phyloP scores from a whole-genome alignment of 1,284 basidiomycete species.

The Takashimella koratensis region DNA sequence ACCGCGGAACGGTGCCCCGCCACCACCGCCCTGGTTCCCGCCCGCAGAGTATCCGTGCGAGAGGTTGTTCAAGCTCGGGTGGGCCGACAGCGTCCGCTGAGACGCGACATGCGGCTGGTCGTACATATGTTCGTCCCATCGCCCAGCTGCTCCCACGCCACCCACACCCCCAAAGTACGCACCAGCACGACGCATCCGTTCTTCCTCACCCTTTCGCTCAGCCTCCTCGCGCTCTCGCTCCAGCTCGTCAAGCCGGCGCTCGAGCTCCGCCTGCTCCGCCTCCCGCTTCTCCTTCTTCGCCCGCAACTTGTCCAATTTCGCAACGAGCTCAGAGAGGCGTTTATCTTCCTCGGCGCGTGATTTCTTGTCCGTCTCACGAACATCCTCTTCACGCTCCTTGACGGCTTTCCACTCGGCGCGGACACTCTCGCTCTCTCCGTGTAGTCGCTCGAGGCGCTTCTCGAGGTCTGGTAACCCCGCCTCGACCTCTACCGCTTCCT shows the following conservation, averaged over 20 bases:
- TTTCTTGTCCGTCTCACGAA: slow-evolving; percentile 38
- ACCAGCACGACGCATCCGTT: slow-evolving; percentile 13
- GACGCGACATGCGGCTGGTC: neutral
- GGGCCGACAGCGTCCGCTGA: slow-evolving; percentile 18
- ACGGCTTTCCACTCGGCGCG: slow-evolving; percentile 28
- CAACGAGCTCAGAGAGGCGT: slow-evolving; percentile 43
- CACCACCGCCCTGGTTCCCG: slow-evolving; percentile 6
- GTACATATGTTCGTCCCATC: neutral
- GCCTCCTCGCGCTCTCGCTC: slow-evolving; percentile 36
- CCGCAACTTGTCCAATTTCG: slow-evolving; percentile 72
- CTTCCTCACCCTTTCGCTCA: slow-evolving; percentile 38
- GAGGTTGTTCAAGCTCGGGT: slow-evolving; percentile 28
- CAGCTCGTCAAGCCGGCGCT: slow-evolving; percentile 40
- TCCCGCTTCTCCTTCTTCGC: slow-evolving; percentile 55
- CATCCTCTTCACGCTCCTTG: slow-evolving; percentile 38
- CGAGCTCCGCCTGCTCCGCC: slow-evolving; percentile 39
- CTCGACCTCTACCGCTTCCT: slow-evolving; percentile 35
- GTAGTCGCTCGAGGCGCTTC: slow-evolving; percentile 20
- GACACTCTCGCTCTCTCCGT: slow-evolving; percentile 30
- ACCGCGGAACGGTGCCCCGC: slow-evolving; percentile 23
- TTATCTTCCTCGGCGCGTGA: slow-evolving; percentile 41
- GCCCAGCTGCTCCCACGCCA: neutral
- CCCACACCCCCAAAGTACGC: neutral
- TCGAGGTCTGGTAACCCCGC: slow-evolving; percentile 33
- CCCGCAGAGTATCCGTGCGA: slow-evolving; percentile 15